Percentiles rank a stretch among this genome's conserved stretches.
Conservation (phyloP, 148 eudicot species). For the Vaccinium vitisidaea region DNA sequence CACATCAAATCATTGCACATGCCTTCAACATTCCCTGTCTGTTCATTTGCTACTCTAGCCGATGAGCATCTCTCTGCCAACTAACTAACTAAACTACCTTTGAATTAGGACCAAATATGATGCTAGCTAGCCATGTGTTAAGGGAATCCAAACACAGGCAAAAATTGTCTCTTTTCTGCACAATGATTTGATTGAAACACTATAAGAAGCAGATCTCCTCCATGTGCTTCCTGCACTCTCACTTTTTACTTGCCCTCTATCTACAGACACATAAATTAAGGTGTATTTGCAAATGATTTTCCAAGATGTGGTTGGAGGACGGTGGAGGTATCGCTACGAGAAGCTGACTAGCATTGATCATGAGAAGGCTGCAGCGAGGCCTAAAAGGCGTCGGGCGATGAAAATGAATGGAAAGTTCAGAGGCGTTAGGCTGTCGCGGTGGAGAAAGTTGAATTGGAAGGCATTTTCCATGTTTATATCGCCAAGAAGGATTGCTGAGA, state of each 20-base stretch:
- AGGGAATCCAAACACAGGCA: slow-evolving; percentile 8
- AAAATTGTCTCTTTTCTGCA: slow-evolving; percentile 5
- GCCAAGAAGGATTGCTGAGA: slow-evolving; percentile 31
- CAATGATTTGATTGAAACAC: slow-evolving; percentile 13
- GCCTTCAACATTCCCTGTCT: slow-evolving; percentile 24
- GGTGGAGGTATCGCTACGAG: slow-evolving; percentile 25
- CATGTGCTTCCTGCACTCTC: background rate
- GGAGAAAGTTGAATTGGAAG: slow-evolving; percentile 48
- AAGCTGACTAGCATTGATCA: slow-evolving; percentile 25
- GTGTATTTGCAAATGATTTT: slow-evolving; percentile 23
- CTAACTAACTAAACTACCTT: background rate
- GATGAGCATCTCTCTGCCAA: background rate
- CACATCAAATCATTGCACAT: slow-evolving; percentile 37
- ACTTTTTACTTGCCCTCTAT: background rate
- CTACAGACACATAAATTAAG: background rate
- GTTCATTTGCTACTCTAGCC: background rate
- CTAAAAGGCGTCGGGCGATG: slow-evolving; percentile 26
- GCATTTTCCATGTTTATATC: slow-evolving; percentile 29
- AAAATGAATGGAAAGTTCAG: slow-evolving; percentile 30
- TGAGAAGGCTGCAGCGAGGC: slow-evolving; percentile 12
- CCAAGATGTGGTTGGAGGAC: background rate
- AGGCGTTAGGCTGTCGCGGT: slow-evolving; percentile 34
- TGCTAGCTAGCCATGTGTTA: slow-evolving; percentile 28
- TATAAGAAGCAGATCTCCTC: slow-evolving; percentile 14
- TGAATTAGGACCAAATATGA: slow-evolving; percentile 1